Evolutionary conservation across 805 yeast species (phyloP).

Genomic region (Candida manassasensis): DNA sequence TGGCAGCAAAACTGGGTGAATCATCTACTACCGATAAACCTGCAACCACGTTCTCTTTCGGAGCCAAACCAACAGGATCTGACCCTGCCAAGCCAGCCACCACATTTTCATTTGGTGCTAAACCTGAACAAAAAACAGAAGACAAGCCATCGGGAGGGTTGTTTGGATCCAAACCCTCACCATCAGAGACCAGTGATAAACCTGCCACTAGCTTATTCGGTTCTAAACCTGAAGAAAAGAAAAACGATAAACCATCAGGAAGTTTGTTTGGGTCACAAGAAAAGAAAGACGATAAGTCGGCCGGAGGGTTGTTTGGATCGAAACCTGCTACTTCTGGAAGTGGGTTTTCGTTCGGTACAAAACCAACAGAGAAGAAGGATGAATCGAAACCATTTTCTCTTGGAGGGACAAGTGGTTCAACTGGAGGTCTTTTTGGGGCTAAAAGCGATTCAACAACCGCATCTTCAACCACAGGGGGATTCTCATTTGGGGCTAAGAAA

Average conservation of each 20-base stretch:
- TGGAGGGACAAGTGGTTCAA: conserved; percentile 8
- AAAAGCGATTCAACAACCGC: conserved; percentile 14
- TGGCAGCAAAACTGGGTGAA: conserved; percentile 15
- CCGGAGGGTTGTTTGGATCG: conserved; percentile 6
- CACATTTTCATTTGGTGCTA: conserved; percentile 16
- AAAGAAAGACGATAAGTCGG: conserved; percentile 15
- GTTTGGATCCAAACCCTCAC: conserved; percentile 14
- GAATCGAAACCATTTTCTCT: conserved; percentile 17
- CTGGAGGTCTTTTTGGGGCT: conserved; percentile 18
- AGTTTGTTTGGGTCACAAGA: conserved; percentile 13
- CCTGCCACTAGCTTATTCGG: conserved; percentile 17
- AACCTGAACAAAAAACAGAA: conserved; percentile 2
- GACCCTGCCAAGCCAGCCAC: conserved; percentile 14
- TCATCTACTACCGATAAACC: conserved; percentile 18
- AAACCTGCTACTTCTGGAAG: conserved; percentile 12
- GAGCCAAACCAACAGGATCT: conserved; percentile 12
- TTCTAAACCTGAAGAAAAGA: conserved; percentile 14
- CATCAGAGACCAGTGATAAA: conserved; percentile 9
- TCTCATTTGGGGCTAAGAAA: conserved; percentile 11
- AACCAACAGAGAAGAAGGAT: conserved; percentile 14
- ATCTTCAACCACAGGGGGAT: conserved; percentile 17
- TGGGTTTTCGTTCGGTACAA: conserved; percentile 16
- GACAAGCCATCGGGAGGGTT: too few species aligned
- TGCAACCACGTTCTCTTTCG: conserved; percentile 15
- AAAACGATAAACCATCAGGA: conserved; percentile 17